A percentile compares a stretch with the other conserved stretches of the same genome.
Evolutionary conservation across 257 asterid species (phyloP).

Genomic region (Petunia axillaris): DNA sequence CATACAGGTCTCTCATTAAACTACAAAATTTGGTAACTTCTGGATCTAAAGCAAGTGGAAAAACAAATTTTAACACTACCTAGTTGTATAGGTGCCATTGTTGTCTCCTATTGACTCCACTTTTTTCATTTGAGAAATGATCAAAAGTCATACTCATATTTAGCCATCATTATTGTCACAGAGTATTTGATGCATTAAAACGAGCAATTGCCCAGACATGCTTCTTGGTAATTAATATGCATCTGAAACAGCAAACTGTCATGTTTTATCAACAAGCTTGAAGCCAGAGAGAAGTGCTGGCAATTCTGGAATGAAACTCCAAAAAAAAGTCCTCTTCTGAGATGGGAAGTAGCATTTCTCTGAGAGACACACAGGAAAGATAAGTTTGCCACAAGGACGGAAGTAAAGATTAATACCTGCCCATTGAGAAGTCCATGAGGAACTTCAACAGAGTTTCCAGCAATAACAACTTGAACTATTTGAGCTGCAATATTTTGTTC

Average conservation of each 20-base stretch:
- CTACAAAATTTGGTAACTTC: not conserved
- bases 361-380: not conserved
- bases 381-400: constrained; percentile 8
- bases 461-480: constrained; percentile 86
- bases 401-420: constrained; percentile 60
- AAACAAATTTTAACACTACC: not conserved
- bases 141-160: not conserved
- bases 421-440: constrained; percentile 81
- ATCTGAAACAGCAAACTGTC: not conserved
- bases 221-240: constrained; percentile 1
- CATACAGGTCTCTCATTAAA: not conserved
- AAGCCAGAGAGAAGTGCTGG: not conserved
- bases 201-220: not conserved
- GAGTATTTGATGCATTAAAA: not conserved
- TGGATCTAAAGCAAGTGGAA: not conserved
- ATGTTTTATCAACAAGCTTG: not conserved
- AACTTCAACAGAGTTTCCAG: constrained; percentile 85
- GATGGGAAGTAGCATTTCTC: constrained; percentile 15
- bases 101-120: not conserved
- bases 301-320: not conserved
- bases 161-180: not conserved
- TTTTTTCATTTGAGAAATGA: constrained; percentile 4
- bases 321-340: not conserved
- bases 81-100: not conserved
- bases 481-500: constrained; percentile 86